These are phyloP conservation scores for Colletotrichum noveboracense DNA, from an alignment of 2,329 filamentous ascomycete genomes.

Conservation along the genomic window DNA sequence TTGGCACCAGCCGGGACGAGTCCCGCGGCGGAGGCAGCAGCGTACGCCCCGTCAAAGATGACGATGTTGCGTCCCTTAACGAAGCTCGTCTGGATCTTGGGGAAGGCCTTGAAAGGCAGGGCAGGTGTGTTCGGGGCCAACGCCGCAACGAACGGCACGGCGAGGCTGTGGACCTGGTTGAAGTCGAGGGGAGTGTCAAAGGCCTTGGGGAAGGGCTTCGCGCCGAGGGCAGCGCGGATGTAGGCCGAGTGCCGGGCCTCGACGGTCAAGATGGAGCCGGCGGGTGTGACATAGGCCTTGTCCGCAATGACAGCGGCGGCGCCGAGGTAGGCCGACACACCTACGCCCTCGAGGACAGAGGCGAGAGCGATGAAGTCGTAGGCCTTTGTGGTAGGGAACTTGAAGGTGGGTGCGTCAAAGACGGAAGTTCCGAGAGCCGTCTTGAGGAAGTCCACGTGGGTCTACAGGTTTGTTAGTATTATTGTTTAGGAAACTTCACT, in stretches of 20 bases:
- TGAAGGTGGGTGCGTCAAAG: conserved; percentile 47
- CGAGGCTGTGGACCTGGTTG: conserved; percentile 69
- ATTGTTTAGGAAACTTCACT: neutral
- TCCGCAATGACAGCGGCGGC: conserved; percentile 63
- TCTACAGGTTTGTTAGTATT: conserved; percentile 24
- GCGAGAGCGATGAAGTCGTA: conserved; percentile 66
- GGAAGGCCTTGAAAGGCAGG: conserved; percentile 67
- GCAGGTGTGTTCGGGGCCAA: conserved; percentile 60
- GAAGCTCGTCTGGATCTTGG: conserved; percentile 42
- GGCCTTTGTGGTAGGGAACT: conserved; percentile 61
- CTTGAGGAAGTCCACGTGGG: conserved; percentile 62
- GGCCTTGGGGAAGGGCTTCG: conserved; percentile 61
- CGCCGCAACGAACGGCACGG: conserved; percentile 62
- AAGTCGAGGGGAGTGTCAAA: conserved; percentile 65
- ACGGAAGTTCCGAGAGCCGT: conserved; percentile 50
- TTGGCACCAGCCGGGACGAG: neutral
- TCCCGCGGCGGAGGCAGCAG: conserved; percentile 17
- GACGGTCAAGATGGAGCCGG: conserved; percentile 67
- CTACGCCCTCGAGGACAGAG: conserved; percentile 68
- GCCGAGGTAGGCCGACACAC: conserved; percentile 68
- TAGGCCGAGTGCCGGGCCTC: conserved; percentile 70
- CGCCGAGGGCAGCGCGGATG: conserved; percentile 53
- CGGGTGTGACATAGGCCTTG: conserved; percentile 63
- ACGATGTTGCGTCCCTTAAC: conserved; percentile 25
- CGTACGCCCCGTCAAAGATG: conserved; percentile 29